Conservation (phyloP, 768 basidiomycete genomes). For the Lentinus brumalis region DNA sequence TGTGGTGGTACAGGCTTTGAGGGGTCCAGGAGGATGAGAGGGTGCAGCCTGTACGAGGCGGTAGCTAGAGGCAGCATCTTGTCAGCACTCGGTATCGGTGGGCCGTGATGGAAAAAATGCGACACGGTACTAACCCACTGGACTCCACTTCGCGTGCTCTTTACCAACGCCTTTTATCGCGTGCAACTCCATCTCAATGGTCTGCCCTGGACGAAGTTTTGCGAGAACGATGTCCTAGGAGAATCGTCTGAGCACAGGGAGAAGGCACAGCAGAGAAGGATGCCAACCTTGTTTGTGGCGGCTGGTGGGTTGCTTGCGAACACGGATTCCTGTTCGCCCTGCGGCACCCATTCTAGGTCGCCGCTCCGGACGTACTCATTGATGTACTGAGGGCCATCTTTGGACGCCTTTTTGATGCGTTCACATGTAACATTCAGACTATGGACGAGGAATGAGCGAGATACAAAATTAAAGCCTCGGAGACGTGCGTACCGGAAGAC, state of each 20-base stretch:
- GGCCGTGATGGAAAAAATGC: background rate
- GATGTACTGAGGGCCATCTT: slow-evolving; percentile 31
- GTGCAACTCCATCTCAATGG: slow-evolving; percentile 82
- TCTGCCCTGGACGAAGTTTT: slow-evolving; percentile 91
- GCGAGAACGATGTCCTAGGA: slow-evolving; percentile 76
- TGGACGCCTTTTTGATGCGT: slow-evolving; percentile 56
- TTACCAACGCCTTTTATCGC: slow-evolving; percentile 92
- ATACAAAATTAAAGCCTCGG: background rate
- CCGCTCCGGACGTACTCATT: slow-evolving; percentile 52
- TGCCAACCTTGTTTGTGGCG: slow-evolving; percentile 56
- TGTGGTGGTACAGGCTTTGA: slow-evolving; percentile 74
- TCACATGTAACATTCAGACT: slow-evolving; percentile 65
- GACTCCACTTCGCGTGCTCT: slow-evolving; percentile 95
- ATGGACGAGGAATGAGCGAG: background rate
- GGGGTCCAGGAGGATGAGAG: slow-evolving; percentile 72
- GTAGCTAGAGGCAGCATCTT: slow-evolving; percentile 61
- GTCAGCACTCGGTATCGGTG: background rate
- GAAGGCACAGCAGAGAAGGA: background rate
- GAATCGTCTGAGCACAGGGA: background rate
- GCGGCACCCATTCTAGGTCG: slow-evolving; percentile 74
- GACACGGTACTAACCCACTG: slow-evolving; percentile 67
- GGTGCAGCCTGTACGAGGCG: slow-evolving; percentile 92
- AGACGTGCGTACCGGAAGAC: slow-evolving; percentile 59
- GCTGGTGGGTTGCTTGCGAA: slow-evolving; percentile 52
- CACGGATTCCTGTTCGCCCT: slow-evolving; percentile 75